Conservation (phyloP, 257 asterid genomes). For the Schizonepeta tenuifolia region DNA sequence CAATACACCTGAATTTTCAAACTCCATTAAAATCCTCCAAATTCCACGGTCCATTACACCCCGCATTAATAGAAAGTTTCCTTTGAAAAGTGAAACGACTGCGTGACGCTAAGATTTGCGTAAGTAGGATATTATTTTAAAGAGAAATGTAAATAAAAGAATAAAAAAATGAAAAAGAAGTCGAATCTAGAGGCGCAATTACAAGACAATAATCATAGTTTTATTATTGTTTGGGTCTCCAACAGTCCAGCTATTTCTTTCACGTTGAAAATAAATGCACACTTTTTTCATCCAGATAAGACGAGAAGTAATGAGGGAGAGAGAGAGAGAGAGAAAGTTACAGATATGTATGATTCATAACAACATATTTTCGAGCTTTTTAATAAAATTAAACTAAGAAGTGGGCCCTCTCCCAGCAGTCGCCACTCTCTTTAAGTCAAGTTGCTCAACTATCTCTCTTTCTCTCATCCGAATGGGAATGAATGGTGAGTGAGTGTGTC, state of each 20-base stretch:
- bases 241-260: slow-evolving; percentile 30
- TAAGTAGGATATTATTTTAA: no score
- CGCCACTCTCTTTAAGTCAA: slow-evolving; percentile 34
- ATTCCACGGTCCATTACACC: no score
- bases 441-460: slow-evolving; percentile 23
- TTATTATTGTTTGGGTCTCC: not conserved
- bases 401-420: slow-evolving; percentile 15
- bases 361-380: slow-evolving; percentile 11
- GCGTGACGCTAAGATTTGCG: not conserved
- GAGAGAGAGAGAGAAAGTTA: slow-evolving; percentile 37
- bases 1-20: no score
- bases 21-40: no score
- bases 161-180: no score
- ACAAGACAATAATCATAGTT: not conserved
- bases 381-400: slow-evolving; percentile 2
- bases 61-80: not conserved
- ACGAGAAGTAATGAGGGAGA: slow-evolving; percentile 27
- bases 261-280: slow-evolving; percentile 37
- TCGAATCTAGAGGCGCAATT: not conserved
- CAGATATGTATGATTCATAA: slow-evolving; percentile 2
- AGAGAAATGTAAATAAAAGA: not conserved
- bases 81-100: not conserved
- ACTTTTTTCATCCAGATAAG: slow-evolving; percentile 29
- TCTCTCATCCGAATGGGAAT: not conserved
- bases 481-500: not conserved